These are phyloP conservation scores for Boletus tylopilopsis DNA, from an alignment of 768 basidiomycete species.

Conservation along the genomic window DNA sequence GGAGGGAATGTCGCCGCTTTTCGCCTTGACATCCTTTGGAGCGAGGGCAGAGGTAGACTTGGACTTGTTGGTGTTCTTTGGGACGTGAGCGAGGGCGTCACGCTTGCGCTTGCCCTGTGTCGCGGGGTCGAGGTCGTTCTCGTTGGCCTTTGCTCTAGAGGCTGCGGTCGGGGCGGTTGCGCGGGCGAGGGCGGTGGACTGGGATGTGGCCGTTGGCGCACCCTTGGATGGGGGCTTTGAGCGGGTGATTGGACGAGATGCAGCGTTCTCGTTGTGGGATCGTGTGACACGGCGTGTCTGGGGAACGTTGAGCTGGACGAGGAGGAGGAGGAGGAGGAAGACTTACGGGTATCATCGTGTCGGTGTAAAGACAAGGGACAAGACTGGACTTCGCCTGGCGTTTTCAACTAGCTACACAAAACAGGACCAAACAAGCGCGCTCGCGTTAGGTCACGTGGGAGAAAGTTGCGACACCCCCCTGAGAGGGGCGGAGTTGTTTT, in stretches of 20 bases:
- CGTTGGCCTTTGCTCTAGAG: conserved; percentile 34
- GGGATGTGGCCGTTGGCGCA: conserved; percentile 33
- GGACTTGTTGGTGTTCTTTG: conserved; percentile 45
- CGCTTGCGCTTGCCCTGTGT: conserved; percentile 69
- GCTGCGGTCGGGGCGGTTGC: conserved; percentile 40
- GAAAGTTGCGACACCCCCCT: conserved; percentile 11
- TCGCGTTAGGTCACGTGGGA: conserved; percentile 36
- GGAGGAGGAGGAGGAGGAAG: background rate
- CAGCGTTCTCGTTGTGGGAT: conserved; percentile 64
- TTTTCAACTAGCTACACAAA: conserved; percentile 37
- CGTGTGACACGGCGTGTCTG: conserved; percentile 67
- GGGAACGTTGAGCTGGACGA: background rate
- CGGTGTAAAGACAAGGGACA: conserved; percentile 30
- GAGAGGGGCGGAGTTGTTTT: conserved; percentile 11
- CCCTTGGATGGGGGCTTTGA: conserved; percentile 50
- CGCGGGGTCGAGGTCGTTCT: conserved; percentile 44
- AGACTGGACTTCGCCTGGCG: conserved; percentile 27
- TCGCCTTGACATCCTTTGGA: conserved; percentile 46
- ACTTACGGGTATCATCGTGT: conserved; percentile 44
- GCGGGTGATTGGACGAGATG: conserved; percentile 60
- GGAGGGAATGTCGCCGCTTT: conserved; percentile 42
- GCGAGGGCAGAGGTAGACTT: conserved; percentile 33
- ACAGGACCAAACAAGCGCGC: conserved; percentile 36
- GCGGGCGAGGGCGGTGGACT: conserved; percentile 35
- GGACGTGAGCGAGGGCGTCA: conserved; percentile 69